Evolutionary conservation across 805 yeast species (phyloP).

Genomic region (Pichia membranifaciens): DNA sequence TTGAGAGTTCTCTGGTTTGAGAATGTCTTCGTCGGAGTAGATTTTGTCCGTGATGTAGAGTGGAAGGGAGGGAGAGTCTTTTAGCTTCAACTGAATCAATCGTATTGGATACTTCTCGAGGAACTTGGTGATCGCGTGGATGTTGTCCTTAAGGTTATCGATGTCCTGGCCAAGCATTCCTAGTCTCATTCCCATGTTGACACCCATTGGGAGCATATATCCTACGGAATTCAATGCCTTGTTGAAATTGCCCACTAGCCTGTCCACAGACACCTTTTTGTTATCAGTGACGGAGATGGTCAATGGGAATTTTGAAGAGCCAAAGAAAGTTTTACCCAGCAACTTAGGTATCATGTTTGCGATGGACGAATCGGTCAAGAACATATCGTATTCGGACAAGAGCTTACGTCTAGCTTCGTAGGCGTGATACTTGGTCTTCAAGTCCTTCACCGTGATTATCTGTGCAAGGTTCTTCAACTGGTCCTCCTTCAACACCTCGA

Average conservation of each 20-base stretch:
- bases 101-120: constrained; percentile 43
- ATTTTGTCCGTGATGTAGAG: constrained; percentile 61
- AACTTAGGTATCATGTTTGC: constrained; percentile 75
- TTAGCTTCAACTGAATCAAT: constrained; percentile 59
- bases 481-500: constrained; percentile 36
- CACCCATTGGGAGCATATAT: constrained; percentile 68
- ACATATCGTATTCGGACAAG: constrained; percentile 59
- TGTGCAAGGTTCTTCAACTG: constrained; percentile 41
- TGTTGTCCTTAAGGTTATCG: constrained; percentile 53
- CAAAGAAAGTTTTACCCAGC: constrained; percentile 75
- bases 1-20: constrained; percentile 27
- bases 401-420: constrained; percentile 83
- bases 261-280: constrained; percentile 34
- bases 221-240: constrained; percentile 54
- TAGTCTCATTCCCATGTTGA: constrained; percentile 55
- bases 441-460: constrained; percentile 65
- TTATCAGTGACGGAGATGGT: constrained; percentile 42
- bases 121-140: constrained; percentile 45
- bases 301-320: constrained; percentile 56
- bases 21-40: constrained; percentile 42
- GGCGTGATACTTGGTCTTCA: constrained; percentile 82
- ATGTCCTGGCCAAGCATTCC: constrained; percentile 49
- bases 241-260: constrained; percentile 53
- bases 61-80: constrained; percentile 78
- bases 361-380: constrained; percentile 79